Base-by-base conservation (phyloP, 2,329 filamentous ascomycete species). In the Rasamsonia emersonii region DNA sequence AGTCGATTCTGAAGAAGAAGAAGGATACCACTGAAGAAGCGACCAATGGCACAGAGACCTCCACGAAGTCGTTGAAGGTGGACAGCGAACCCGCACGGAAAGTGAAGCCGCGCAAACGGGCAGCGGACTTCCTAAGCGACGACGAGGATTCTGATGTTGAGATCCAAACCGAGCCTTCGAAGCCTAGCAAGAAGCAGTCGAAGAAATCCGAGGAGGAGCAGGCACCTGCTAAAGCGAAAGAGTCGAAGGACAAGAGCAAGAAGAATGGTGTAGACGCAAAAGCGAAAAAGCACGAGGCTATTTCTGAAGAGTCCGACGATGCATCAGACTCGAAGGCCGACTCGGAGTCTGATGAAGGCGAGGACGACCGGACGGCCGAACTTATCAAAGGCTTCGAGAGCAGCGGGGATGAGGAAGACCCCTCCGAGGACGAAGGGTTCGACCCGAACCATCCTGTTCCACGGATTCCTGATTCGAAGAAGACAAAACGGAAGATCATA, bases 371-470 rank as follows among this genome's bases (percentile, higher is more conserved):
- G 41, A 72, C 70, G n/a, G 58, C 62, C 18, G 68, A 64, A 13
- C 56, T 75, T 15, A 58, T 75, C 39, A 63, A 64, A 38, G 71
- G 71, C 7, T 74, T 75, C 37, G 70, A 74, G 51, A 71, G 67
- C 44, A 67, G 65, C 31, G 63, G 58, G 19, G 70, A 73, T 32
- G 66, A 70, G 23, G 67, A 70, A 23, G 67, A 66, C 28, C 38
- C 40, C 20, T 62, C 59, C 25, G 59, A 53, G 17, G 63, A 65
- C 27, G 59, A 64, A 42, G 61, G 61, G 19, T 59, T 63, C 28
- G 65, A 73, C 40, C 46, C 60, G 15, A 57, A 62, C 23, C 51
- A 62, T 36, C 49, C 55, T 9, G 52, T 66, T 8, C 65, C 65
- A 21, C 49, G 53, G 36, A 57, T 64, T 15, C 61, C 62, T 16